Evolutionary conservation across 2,329 filamentous ascomycete genomes (phyloP), one percentile per base, ranked within the genome.

Genomic region (Hysterium pulicare): DNA sequence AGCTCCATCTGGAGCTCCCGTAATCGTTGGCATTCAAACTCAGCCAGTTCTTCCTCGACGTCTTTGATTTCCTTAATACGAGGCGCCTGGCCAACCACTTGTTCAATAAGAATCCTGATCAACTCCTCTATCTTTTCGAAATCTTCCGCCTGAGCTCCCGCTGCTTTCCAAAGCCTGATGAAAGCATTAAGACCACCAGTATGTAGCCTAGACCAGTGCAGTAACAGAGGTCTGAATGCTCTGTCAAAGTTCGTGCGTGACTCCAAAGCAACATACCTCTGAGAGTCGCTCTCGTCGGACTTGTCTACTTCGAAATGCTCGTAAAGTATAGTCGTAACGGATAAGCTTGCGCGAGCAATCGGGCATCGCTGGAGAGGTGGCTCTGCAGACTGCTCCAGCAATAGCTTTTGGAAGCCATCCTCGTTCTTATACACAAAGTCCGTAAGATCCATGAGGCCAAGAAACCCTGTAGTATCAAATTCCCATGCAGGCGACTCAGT

Each of bases 381-480:
- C 57, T 82, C 82, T 5, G 84, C 78, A 2, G 89, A 93, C 48
- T 86, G 81, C 67, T 98, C 93, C 26, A 96, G 73, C 13, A 98
- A 53, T 54, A 95, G 75, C 69, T 95, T 96, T 63, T 95, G 90
- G 55, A 95, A 97, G 9, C 82, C 82, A 61, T 96, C 90, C 64
- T 95, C 89, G 60, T 95, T 84, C 62, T 90, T 95, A 58, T 86
- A 81, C 37, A 95, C 89, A 63, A 89, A 98, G 66, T 97, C 90
- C 2, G 90, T 88, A 58, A 98, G 69, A 64, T 98, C 93, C 90
- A 98, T 97, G 81, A 98, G 88, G 21, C 93, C 93, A 41, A 98
- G 69, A 62, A 90, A 97, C 0, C 93, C 93, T 21, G 87, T 86
- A 30, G 81, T 74, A 16, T 89, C 83, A 60, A 98, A 97, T 55